Base-by-base conservation (phyloP, 441 rosid species). In the Arabidopsis hybrid region DNA sequence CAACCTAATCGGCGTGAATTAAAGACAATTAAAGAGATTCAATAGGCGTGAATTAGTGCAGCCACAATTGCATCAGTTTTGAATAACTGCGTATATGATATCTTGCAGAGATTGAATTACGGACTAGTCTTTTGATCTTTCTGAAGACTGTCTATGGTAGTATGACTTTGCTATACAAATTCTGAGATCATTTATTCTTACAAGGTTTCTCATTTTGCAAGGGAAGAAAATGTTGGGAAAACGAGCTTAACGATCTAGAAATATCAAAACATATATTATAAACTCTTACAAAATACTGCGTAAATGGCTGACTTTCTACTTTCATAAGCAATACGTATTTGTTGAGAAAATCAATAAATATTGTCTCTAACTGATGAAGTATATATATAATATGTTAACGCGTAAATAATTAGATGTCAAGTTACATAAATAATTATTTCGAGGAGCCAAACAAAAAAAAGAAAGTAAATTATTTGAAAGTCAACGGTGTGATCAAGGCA, bases 401-500 rank as follows among this genome's bases (percentile, higher is more conserved):
- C 61, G 21, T 8, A 52, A 72, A 55, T 38, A 71, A 72, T 38
- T 42, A 12, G 13, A 63, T 64, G 49, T 55, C 14, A 69, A 46
- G 66, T 46, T 43, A 35, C 29, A 69, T 47, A 45, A 63, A 53
- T 38, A 72, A 18, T 13, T 42, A 35, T 38, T 47, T 26, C 4
- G 42, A 50, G 52, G 26, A 51, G 69, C 29, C 38, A 72, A 57
- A 16, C 10, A 11, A 49, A 53, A 68, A 67, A 18, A 5, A 3
- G 3, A 17, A 4, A 43, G 11, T 47, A 47, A 16, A 4, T 43
- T 34, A 43, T 21, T 10, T n/a, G 4, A 31, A 55, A 35, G 71
- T 73, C 77, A 73, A 64, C 49, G 70, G 49, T 40, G 49, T 35
- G 71, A 64, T 35, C 26, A 73, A 8, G 12, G 55, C 18, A 50